These are phyloP conservation scores for Dendrobium officinale DNA, from an alignment of 106 monocot genomes.

Conservation along the genomic window DNA sequence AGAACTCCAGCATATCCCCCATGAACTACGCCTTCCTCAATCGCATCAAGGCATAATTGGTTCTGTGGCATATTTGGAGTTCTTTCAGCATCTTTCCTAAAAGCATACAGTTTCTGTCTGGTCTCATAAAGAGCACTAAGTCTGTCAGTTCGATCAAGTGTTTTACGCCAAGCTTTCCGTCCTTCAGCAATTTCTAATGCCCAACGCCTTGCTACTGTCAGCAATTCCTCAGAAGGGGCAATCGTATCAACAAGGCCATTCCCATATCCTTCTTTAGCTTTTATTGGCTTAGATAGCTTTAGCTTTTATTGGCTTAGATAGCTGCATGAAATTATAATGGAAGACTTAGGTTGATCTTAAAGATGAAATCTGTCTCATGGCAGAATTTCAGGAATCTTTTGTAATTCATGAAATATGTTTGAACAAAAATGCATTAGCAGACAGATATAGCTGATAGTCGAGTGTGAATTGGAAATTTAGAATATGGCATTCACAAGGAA, in stretches of 20 bases:
- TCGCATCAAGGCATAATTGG: conserved; percentile 33
- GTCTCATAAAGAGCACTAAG: conserved; percentile 19
- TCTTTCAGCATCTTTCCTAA: conserved; percentile 25
- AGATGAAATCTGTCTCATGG: background rate
- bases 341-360: background rate
- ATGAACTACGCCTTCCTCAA: conserved; percentile 34
- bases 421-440: background rate
- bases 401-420: background rate
- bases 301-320: too few relatives aligned
- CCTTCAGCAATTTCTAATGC: conserved; percentile 1
- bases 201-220: conserved; percentile 8
- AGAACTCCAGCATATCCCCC: conserved; percentile 36
- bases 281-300: too few relatives aligned
- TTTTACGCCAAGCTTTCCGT: conserved; percentile 33
- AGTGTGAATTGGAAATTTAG: background rate
- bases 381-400: background rate
- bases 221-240: conserved; percentile 10
- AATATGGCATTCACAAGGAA: background rate
- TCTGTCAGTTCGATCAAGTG: conserved; percentile 37
- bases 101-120: conserved; percentile 1
- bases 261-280: conserved; percentile 30
- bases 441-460: background rate
- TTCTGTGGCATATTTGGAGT: conserved; percentile 37
- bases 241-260: conserved; percentile 37
- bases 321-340: conserved; percentile 16